Evolutionary conservation across 495 filamentous ascomycete species (phyloP), one percentile per base, ranked within the genome.

Genomic region (Xanthoparmelia taractica): DNA sequence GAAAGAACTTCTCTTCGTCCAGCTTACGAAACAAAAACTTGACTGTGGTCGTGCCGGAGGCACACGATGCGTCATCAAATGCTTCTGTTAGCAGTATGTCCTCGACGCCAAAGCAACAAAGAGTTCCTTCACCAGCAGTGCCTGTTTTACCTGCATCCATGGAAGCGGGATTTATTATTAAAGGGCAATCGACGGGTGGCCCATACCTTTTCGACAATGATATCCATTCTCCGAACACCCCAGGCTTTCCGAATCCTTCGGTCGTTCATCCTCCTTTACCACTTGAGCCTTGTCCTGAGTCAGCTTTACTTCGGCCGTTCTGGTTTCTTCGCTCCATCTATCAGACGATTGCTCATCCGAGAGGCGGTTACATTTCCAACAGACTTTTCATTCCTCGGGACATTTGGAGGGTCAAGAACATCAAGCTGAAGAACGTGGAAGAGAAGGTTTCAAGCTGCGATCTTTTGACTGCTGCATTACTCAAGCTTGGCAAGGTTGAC

Each of bases 381-480:
- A 90, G 90, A 65, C 80, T 97, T 2, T 97, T 97, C 69, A 79
- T 98, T 7, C 95, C 94, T 10, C 82, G 90, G 27, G 92, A 97
- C 67, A 89, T 92, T 17, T 98, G 94, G 94, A 83, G 84, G 37
- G 92, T 97, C 0, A 95, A 94, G 70, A 91, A 90, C 57, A 91
- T 96, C 56, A 97, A 96, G 72, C 76, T 98, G 23, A 92, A 91
- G 74, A 85, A 82, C 41, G 67, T 97, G 20, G 94, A 98, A 58
- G 94, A 98, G 65, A 98, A 98, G 75, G 87, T 97, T 36, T 84
- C 91, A n/a, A 89, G 88, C 61, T 97, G 92, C 67, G 95, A 98
- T 70, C 78, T 92, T 41, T 78, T 98, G 43, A 97, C 92, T 11
- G 95, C 94, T 4, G 92, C 94, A 20, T 77, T 98, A 52, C 80